Conservation (phyloP, 192 early-diverging fungal genomes). For the Lunasporangiospora selenospora region DNA sequence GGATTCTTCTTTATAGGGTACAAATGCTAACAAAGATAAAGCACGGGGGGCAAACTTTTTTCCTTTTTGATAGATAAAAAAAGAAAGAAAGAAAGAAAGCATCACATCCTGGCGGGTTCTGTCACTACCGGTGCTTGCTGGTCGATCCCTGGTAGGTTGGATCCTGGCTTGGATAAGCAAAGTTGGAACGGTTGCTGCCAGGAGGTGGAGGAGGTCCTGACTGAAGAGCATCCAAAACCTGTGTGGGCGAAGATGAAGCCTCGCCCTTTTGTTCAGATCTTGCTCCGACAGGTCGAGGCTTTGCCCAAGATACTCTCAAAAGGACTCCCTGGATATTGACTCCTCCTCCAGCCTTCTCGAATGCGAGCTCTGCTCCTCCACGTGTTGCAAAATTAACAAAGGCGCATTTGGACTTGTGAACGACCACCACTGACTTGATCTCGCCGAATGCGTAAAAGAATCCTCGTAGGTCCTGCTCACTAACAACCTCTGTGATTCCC, state of each 20-base stretch:
- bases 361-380: conserved; percentile 85
- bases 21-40: no score
- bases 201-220: conserved; percentile 52
- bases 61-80: no score
- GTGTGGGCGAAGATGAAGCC: conserved; percentile 11
- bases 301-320: conserved; percentile 87
- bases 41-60: no score
- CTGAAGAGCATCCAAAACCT: conserved; percentile 40
- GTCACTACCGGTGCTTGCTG: conserved; percentile 41
- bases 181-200: conserved; percentile 12
- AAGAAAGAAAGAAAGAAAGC: no score
- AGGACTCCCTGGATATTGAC: conserved; percentile 73
- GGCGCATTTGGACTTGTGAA: conserved; percentile 82
- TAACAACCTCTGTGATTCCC: conserved; percentile 76
- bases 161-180: conserved; percentile 54
- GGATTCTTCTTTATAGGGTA: no score
- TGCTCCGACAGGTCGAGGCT: conserved; percentile 74
- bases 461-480: conserved; percentile 72
- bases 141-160: conserved; percentile 57
- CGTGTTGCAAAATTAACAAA: conserved; percentile 91
- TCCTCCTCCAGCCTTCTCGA: conserved; percentile 72
- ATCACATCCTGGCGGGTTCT: no score
- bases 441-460: conserved; percentile 89
- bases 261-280: conserved; percentile 55
- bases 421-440: conserved; percentile 85